phyloP scores from a whole-genome alignment of 306 rosid genomes.

The Alnus glutinosa region DNA sequence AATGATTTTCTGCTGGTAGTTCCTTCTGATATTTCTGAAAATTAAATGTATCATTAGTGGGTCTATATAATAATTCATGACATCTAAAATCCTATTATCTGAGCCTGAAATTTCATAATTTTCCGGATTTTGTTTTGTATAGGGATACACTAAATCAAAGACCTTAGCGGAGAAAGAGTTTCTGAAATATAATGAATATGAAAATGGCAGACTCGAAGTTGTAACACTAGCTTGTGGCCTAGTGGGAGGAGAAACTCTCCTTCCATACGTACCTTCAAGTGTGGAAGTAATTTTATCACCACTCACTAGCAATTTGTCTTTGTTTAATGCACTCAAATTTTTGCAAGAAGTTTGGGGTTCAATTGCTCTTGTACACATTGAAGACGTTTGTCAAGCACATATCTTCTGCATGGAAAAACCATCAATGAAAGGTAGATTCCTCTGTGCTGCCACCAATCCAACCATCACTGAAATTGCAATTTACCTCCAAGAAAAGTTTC shows the following conservation, averaged over 20 bases:
- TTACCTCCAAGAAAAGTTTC: constrained; percentile 24
- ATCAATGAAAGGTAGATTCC: constrained; percentile 47
- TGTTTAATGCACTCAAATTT: neutral
- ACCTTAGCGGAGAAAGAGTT: constrained; percentile 45
- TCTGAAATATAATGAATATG: constrained; percentile 25
- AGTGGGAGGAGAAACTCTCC: constrained; percentile 49
- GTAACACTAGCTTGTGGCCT: constrained; percentile 48
- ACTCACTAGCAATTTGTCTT: constrained; percentile 14
- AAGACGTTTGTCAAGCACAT: constrained; percentile 53
- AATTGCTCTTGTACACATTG: constrained; percentile 13
- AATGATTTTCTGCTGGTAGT: constrained; percentile 6
- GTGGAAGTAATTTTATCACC: constrained; percentile 24
- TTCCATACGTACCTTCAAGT: neutral
- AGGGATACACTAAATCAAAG: constrained; percentile 46
- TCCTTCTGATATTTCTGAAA: neutral
- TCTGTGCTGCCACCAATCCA: constrained; percentile 28
- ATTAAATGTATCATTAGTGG: too few species aligned
- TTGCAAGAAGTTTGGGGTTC: constrained; percentile 7
- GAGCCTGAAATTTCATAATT: too few species aligned
- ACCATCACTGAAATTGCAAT: constrained; percentile 17
- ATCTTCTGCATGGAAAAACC: constrained; percentile 45
- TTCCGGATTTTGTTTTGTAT: too few species aligned
- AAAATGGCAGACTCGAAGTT: constrained; percentile 40
- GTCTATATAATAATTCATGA: neutral
- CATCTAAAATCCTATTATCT: too few species aligned